Base-by-base conservation (phyloP, 2,329 filamentous ascomycete genomes). In the Cadophora malorum region DNA sequence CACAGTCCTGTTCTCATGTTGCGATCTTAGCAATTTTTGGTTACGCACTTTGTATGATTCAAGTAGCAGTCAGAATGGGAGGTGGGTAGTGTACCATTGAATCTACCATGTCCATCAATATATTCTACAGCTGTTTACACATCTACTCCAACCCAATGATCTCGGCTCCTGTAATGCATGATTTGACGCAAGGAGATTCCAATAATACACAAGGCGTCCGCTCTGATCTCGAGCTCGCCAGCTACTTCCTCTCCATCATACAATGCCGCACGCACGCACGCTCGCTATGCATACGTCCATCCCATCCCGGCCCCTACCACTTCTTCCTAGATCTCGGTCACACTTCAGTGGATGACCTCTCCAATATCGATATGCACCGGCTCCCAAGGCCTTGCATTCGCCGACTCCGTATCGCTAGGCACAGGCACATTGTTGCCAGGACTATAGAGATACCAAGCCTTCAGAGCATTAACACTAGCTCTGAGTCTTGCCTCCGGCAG, bases 391-490 rank as follows among this genome's bases (percentile, higher is more conserved):
- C 75, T 79, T 33, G 75, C 74, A 25, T 76, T 73, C 55, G 75
- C 74, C 47, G 78, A 79, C 67, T 80, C 78, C 70, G 78, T 82
- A 70, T 84, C 83, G 72, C 83, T 86, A 31, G 86, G 85, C 64
- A 86, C 76, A 28, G 83, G 70, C 0, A 66, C 72, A 62, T 74
- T 70, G 28, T 71, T 69, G 14, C 74, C 75, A 0, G 96, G 95
- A 79, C 90, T 94, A 83, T 99, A 99, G 64, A 99, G 84, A 80
- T 99, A 99, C 96, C 96, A 99, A 6, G 90, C 86, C 84, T 97
- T 97, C 77, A 99, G 84, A 21, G 94, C 90, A 71, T 91, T 90
- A 76, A 96, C 94, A 47, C 92, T 89, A 23, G 96, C 96, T 79
- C 92, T 87, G 71, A 87, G 85, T 71, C 93, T 88, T 38, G 92